phyloP scores from a whole-genome alignment of 2,329 filamentous ascomycete species.

The Elsinoe perseae region DNA sequence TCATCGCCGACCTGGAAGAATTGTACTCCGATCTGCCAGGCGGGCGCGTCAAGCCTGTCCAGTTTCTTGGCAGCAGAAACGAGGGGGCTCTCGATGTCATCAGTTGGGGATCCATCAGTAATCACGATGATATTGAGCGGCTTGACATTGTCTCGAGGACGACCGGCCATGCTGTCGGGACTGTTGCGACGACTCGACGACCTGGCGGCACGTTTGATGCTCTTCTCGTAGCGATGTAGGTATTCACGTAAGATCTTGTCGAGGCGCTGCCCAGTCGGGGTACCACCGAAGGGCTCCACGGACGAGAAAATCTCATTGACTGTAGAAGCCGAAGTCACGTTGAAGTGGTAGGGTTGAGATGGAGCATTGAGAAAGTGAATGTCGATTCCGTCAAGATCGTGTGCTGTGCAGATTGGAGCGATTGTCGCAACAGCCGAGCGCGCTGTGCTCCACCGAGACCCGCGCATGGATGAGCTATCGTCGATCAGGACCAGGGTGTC shows the following conservation, averaged over 20 bases:
- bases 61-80: constrained; percentile 61
- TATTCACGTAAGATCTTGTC: constrained; percentile 67
- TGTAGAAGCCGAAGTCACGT: constrained; percentile 50
- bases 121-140: constrained; percentile 89
- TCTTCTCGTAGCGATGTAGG: constrained; percentile 46
- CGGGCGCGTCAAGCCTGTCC: constrained; percentile 59
- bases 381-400: constrained; percentile 80
- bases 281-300: constrained; percentile 58
- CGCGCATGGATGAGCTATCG: constrained; percentile 81
- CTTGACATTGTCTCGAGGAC: constrained; percentile 46
- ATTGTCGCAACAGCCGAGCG: constrained; percentile 62
- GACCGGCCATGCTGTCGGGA: neutral
- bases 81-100: constrained; percentile 68
- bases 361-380: constrained; percentile 79
- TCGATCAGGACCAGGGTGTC: constrained; percentile 89
- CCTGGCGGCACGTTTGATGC: constrained; percentile 19
- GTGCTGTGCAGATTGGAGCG: constrained; percentile 69
- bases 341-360: constrained; percentile 53
- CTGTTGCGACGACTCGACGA: constrained; percentile 26
- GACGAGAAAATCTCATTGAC: constrained; percentile 64
- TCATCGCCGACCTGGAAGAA: constrained; percentile 92
- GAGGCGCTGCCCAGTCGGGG: constrained; percentile 67
- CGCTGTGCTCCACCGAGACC: constrained; percentile 68
- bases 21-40: constrained; percentile 83
- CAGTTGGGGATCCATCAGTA: constrained; percentile 75